A percentile compares a stretch with the other conserved stretches of the same genome.
Conservation (phyloP, 139 green algal species). For the Astrephomene gubernaculifera region DNA sequence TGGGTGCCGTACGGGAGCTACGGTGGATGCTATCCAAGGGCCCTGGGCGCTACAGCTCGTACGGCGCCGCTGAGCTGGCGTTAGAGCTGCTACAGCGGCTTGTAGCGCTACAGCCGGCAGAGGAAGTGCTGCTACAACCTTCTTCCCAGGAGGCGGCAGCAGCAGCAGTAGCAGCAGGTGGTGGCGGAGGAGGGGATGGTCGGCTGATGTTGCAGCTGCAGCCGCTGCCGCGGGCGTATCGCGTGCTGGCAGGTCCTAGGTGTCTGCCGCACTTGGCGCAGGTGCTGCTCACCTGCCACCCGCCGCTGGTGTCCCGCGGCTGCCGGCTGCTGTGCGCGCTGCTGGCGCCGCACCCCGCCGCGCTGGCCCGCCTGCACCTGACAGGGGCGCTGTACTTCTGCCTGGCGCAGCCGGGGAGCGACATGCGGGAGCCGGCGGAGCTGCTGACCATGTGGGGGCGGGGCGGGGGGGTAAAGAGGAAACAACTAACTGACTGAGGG, state of each 20-base stretch:
- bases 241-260: slow-evolving; percentile 66
- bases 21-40: slow-evolving; percentile 76
- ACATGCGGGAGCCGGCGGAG: slow-evolving; percentile 76
- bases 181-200: slow-evolving; percentile 32
- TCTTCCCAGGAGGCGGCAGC: no score
- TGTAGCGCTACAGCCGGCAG: slow-evolving; percentile 68
- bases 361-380: slow-evolving; percentile 82
- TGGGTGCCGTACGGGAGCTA: slow-evolving; percentile 82
- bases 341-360: slow-evolving; percentile 71
- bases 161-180: neutral
- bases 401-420: slow-evolving; percentile 89
- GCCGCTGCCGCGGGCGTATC: slow-evolving; percentile 82
- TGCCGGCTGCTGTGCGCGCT: slow-evolving; percentile 74
- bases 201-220: no score
- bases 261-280: slow-evolving; percentile 88
- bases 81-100: slow-evolving; percentile 74
- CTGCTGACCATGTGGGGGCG: slow-evolving; percentile 74
- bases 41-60: slow-evolving; percentile 38
- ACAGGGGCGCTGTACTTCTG: slow-evolving; percentile 93
- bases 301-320: slow-evolving; percentile 76
- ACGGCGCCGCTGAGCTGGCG: slow-evolving; percentile 45
- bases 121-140: no score
- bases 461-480: neutral
- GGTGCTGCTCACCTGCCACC: slow-evolving; percentile 83
- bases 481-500: no score